Conservation (phyloP, 352 stramenopile species). For the Thalassiosira ordinaria region DNA sequence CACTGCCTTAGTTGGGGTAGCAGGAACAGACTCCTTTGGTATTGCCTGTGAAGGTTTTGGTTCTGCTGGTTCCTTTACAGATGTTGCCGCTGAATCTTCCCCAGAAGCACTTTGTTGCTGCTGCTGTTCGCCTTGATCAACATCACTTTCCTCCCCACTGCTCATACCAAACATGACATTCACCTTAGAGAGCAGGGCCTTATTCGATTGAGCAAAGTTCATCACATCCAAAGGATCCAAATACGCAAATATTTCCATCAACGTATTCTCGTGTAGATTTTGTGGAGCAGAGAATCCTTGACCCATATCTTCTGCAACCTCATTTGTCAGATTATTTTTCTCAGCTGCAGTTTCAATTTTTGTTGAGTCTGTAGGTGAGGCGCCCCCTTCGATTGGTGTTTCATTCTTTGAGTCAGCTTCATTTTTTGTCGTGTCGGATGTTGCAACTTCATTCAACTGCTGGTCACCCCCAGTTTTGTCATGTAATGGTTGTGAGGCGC, state of each 20-base stretch:
- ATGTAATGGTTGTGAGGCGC: background rate
- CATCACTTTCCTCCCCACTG: background rate
- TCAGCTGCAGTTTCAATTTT: background rate
- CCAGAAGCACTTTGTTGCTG: background rate
- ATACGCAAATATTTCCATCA: conserved; percentile 54
- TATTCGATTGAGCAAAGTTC: conserved; percentile 73
- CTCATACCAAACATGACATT: conserved; percentile 78
- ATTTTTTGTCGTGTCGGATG: too few species aligned
- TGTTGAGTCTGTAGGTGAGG: background rate
- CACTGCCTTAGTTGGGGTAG: background rate
- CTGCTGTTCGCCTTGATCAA: background rate
- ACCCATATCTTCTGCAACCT: too few species aligned
- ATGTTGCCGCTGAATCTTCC: background rate
- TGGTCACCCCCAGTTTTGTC: too few species aligned
- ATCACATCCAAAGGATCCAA: conserved; percentile 76
- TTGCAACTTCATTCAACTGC: too few species aligned
- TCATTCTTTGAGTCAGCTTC: too few species aligned
- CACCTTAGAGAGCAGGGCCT: conserved; percentile 71
- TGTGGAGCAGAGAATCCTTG: conserved; percentile 4
- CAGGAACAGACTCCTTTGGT: background rate
- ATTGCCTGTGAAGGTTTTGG: background rate
- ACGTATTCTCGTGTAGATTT: conserved; percentile 34
- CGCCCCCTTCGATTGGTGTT: background rate
- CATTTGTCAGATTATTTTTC: background rate
- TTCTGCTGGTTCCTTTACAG: background rate